Evolutionary conservation across 805 yeast species (phyloP).

Genomic region (Metschnikowia matae): DNA sequence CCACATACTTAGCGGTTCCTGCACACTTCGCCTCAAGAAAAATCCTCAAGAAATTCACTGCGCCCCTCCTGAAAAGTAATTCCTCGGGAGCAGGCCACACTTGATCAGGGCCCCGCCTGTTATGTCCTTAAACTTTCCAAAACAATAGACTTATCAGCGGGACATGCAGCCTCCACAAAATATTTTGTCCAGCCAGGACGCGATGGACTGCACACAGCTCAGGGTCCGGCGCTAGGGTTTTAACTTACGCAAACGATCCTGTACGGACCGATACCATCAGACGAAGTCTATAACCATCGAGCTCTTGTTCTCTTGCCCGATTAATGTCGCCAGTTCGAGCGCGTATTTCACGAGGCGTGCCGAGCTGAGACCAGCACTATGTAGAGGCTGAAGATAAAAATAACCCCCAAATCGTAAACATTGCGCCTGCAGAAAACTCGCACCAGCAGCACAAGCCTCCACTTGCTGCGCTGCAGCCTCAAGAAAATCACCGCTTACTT

Average conservation of each 20-base stretch:
- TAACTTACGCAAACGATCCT: too few relatives aligned
- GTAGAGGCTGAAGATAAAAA: neutral
- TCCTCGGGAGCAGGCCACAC: too few relatives aligned
- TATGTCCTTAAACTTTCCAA: neutral
- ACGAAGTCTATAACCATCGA: too few relatives aligned
- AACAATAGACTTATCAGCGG: neutral
- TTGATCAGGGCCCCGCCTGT: too few relatives aligned
- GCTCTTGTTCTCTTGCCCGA: too few relatives aligned
- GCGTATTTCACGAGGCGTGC: neutral
- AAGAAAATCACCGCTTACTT: neutral
- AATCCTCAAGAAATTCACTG: neutral
- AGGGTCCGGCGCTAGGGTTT: too few relatives aligned
- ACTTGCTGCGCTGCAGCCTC: constrained; percentile 1
- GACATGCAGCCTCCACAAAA: too few relatives aligned
- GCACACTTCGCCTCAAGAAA: neutral
- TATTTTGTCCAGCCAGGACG: too few relatives aligned
- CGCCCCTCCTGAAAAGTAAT: neutral
- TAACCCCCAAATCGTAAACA: neutral
- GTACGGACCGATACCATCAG: too few relatives aligned
- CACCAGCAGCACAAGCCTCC: neutral
- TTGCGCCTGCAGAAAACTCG: neutral
- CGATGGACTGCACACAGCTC: too few relatives aligned
- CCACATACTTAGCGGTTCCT: too few relatives aligned
- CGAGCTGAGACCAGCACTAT: neutral
- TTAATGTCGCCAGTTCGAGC: neutral